Conservation (phyloP, 2,329 filamentous ascomycete species). For the Sporothrix luriei region DNA sequence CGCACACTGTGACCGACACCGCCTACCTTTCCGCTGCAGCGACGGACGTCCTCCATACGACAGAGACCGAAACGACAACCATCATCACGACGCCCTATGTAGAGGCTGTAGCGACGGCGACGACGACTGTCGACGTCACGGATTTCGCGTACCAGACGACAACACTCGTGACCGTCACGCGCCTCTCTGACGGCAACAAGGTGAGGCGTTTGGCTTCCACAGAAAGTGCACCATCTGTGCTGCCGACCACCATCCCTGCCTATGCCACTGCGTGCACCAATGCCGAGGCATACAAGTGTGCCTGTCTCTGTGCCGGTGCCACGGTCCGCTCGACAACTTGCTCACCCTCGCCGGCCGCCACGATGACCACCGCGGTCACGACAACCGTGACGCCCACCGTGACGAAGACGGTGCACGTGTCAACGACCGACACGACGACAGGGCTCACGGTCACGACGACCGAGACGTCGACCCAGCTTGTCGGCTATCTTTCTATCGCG, state of each 20-base stretch:
- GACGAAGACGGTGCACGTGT: not conserved
- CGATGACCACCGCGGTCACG: slow-evolving; percentile 9
- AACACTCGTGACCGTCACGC: slow-evolving; percentile 12
- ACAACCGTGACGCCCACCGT: not conserved
- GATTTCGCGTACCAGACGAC: slow-evolving; percentile 18
- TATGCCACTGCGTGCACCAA: slow-evolving; percentile 23
- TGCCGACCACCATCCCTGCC: slow-evolving; percentile 5
- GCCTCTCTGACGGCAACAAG: not conserved
- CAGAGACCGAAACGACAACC: slow-evolving; percentile 18
- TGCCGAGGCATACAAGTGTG: slow-evolving; percentile 1
- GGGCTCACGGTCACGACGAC: not conserved
- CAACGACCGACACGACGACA: not conserved
- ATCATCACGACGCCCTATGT: slow-evolving; percentile 25
- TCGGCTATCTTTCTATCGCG: slow-evolving; percentile 21
- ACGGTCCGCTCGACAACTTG: not conserved
- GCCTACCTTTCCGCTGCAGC: not conserved
- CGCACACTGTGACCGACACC: slow-evolving; percentile 7
- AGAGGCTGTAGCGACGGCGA: slow-evolving; percentile 1
- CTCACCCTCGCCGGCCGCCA: not conserved
- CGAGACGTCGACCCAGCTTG: slow-evolving; percentile 7
- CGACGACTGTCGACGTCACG: not conserved
- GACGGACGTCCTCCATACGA: not conserved
- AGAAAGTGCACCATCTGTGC: not conserved
- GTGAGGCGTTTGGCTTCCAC: not conserved
- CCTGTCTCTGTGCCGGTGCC: slow-evolving; percentile 25